Evolutionary conservation across 2,329 filamentous ascomycete genomes (phyloP).

Genomic region (Nakataea oryzae): DNA sequence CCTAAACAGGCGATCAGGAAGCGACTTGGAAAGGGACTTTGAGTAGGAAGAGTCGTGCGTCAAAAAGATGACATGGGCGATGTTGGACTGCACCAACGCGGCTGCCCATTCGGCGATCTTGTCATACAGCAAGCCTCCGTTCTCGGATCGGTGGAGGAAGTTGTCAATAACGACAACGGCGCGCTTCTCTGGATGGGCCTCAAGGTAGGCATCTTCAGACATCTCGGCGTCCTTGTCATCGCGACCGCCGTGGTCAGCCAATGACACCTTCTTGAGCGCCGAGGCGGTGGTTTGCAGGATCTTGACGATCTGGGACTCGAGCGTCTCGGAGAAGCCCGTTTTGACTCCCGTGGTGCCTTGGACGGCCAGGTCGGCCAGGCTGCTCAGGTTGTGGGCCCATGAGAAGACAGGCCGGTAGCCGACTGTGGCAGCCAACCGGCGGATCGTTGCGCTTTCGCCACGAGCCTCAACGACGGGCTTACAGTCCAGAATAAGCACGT

Average conservation of each 20-base stretch:
- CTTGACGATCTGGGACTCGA: slow-evolving; percentile 81
- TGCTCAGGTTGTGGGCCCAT: slow-evolving; percentile 92
- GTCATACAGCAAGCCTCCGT: slow-evolving; percentile 55
- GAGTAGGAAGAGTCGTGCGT: slow-evolving; percentile 83
- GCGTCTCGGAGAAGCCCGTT: slow-evolving; percentile 84
- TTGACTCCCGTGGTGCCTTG: slow-evolving; percentile 92
- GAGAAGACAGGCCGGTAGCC: slow-evolving; percentile 91
- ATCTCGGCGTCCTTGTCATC: slow-evolving; percentile 58
- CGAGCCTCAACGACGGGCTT: slow-evolving; percentile 86
- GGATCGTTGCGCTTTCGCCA: slow-evolving; percentile 79
- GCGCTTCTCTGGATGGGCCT: slow-evolving; percentile 74
- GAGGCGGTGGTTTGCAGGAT: slow-evolving; percentile 76
- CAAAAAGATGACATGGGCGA: slow-evolving; percentile 90
- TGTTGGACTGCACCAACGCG: slow-evolving; percentile 70
- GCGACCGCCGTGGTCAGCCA: slow-evolving; percentile 58
- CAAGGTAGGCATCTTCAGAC: slow-evolving; percentile 77
- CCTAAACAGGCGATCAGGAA: slow-evolving; percentile 86
- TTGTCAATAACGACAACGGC: slow-evolving; percentile 87
- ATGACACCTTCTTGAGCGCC: slow-evolving; percentile 67
- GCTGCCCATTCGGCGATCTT: slow-evolving; percentile 88
- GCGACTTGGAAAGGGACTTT: slow-evolving; percentile 74
- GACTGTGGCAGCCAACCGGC: slow-evolving; percentile 68
- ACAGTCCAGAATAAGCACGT: slow-evolving; percentile 83
- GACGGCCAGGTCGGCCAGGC: slow-evolving; percentile 82
- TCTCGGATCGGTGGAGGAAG: slow-evolving; percentile 71